A percentile compares a stretch with the other conserved stretches of the same genome.
These are phyloP conservation scores for Agrocybe pediades DNA, from an alignment of 768 basidiomycete genomes.

Conservation along the genomic window DNA sequence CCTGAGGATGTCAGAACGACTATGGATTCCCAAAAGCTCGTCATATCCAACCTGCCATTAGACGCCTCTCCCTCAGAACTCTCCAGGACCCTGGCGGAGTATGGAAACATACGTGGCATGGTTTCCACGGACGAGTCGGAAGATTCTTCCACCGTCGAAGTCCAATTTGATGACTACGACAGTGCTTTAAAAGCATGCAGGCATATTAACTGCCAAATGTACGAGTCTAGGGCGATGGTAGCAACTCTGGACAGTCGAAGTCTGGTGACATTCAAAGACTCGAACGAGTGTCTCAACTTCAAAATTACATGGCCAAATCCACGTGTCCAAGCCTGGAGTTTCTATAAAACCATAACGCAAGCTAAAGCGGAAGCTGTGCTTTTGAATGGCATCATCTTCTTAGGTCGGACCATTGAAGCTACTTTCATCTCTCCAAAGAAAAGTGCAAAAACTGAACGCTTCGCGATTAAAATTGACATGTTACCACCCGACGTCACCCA, in stretches of 20 bases:
- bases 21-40: constrained; percentile 38
- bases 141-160: constrained; percentile 17
- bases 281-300: constrained; percentile 21
- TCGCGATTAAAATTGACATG: constrained; percentile 44
- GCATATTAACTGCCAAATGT: constrained; percentile 32
- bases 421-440: constrained; percentile 35
- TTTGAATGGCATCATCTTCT: constrained; percentile 38
- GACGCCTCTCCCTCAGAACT: constrained; percentile 30
- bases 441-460: constrained; percentile 36
- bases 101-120: constrained; percentile 29
- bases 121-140: constrained; percentile 18
- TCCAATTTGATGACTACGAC: constrained; percentile 30
- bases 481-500: constrained; percentile 37
- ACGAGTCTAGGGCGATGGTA: constrained; percentile 22
- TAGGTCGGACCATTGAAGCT: constrained; percentile 41
- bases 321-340: constrained; percentile 43
- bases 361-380: constrained; percentile 44
- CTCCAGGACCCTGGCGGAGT: constrained; percentile 26
- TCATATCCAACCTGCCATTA: constrained; percentile 42
- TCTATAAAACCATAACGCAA: constrained; percentile 41
- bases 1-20: constrained; percentile 34
- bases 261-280: constrained; percentile 10
- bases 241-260: constrained; percentile 27
- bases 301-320: constrained; percentile 50
- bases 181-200: constrained; percentile 35